Evolutionary conservation across 306 rosid genomes (phyloP), one percentile per base, ranked within the genome.

Genomic region (Sindora glabra): DNA sequence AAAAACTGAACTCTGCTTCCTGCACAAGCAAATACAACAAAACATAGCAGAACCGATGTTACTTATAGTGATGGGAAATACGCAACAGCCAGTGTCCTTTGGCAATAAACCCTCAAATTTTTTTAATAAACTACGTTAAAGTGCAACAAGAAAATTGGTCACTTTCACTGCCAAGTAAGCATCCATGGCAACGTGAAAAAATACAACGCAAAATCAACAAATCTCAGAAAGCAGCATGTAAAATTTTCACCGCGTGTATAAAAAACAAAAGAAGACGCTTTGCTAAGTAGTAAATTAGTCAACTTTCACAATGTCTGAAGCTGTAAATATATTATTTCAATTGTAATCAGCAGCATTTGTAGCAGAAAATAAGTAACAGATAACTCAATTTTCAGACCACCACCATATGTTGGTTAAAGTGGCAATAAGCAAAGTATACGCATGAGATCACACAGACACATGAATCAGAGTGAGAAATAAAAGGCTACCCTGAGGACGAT

Each of bases 1-100:
- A 6, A 48, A 33, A 40, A 56, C n/a, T 7, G 48, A n/a, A 11
- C 49, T 56, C 40, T 62, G 14, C 24, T 67, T 74, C 61, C 79
- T 74, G 79, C 74, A 74, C 3, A 67, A 44, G 53, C 26, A 45
- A 53, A 30, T 24, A 59, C 0, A 71, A 39, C 0, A 34, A 7
- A 58, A 10, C 12, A 9, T 9, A 32, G 23, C 45, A 72, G 54
- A 51, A 21, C 34, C 5, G 1, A 0, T 3, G 14, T 36, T 4
- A 11, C 3, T 5, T 10, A 22, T 10, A 6, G 22, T 17, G 36
- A 37, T 10, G 46, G 4, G 24, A 44, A 34, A 29, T 29, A 29
- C 8, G 34, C 34, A 29, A 2, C 34, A 29, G 5, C n/a, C n/a
- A n/a, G n/a, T n/a, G n/a, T n/a, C n/a, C n/a, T n/a, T n/a, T n/a